Evolutionary conservation across 164 flowering plant genomes (phyloP), one percentile per base, ranked within the genome.

Genomic region (Houttuynia cordata): DNA sequence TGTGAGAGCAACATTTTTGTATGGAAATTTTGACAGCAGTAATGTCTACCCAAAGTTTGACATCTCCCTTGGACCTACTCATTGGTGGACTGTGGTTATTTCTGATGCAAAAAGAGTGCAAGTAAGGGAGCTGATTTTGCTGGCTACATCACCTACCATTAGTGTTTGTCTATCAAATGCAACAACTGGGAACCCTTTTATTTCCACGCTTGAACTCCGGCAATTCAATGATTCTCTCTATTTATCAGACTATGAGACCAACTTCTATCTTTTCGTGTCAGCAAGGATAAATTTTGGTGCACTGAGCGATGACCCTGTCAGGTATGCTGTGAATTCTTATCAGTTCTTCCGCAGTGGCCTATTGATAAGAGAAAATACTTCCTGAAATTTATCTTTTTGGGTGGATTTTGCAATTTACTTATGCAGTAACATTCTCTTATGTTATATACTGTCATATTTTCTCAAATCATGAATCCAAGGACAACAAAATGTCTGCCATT

Each of bases 261-360:
- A 78, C 60, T 91, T 68, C 66, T 88, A 65, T 70, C 88, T 94
- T 30, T 78, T 95, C 58, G 85, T 88, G 58, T 83, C 99, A 62
- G 99, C 97, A 47, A 80, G 99, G 72, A 88, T 94, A 53, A 94
- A 94, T 72, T 94, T 94, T 75, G 99, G 99, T 62, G 87, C 97
- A 8, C 86, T 79, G 24, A 78, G 73, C 74, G 88, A 79, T 51
- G 87, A 71, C 67, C 87, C 99, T 12, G 80, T 91, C 62, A 88
- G 99, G 99, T 90, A 77, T 60, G 59, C 39, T 34, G 23, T 49
- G 13, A 14, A 21, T 49, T 51, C 49, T 56, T 8, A 59, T n/a
- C 24, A 20, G 12, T 53, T 30, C 37, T 6, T 30, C 37, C 37
- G n/a, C n/a, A n/a, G n/a, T n/a, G n/a, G n/a, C n/a, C n/a, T n/a